Conservation (phyloP, 306 rosid genomes). For the Oxytropis ochrocephala region DNA sequence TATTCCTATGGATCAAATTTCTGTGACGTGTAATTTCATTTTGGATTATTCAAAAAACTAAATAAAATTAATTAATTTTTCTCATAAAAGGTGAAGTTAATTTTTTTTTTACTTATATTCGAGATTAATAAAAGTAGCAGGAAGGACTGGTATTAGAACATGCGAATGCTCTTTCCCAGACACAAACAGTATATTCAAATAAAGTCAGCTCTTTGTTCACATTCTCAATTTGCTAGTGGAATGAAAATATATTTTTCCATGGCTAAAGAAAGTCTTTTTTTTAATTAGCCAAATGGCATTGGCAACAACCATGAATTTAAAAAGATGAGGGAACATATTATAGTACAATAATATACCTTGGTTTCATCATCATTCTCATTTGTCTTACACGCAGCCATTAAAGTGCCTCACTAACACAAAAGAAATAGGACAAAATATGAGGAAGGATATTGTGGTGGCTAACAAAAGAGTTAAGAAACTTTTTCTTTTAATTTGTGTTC, state of each 20-base stretch:
- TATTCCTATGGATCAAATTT: too few relatives aligned
- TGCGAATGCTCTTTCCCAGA: too few relatives aligned
- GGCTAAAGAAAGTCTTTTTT: neutral
- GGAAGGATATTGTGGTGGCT: neutral
- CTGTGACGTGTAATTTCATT: too few relatives aligned
- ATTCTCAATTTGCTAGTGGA: neutral
- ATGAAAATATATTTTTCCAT: neutral
- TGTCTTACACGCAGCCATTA: neutral
- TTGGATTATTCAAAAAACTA: too few relatives aligned
- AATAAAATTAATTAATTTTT: too few relatives aligned
- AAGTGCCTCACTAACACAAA: neutral
- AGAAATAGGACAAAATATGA: constrained; percentile 6
- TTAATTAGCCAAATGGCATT: neutral
- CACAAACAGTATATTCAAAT: neutral
- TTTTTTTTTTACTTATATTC: too few relatives aligned
- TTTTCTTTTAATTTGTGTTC: neutral
- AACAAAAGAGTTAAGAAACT: neutral
- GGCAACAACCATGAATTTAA: neutral
- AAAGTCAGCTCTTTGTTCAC: constrained; percentile 13
- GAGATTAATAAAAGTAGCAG: too few relatives aligned
- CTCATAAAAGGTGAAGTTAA: too few relatives aligned
- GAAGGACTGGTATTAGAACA: too few relatives aligned
- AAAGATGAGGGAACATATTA: too few relatives aligned
- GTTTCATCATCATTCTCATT: constrained; percentile 11
- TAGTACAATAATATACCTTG: neutral